Base-by-base conservation (phyloP, 2,329 filamentous ascomycete genomes). In the Fusarium sterilihyphosum region DNA sequence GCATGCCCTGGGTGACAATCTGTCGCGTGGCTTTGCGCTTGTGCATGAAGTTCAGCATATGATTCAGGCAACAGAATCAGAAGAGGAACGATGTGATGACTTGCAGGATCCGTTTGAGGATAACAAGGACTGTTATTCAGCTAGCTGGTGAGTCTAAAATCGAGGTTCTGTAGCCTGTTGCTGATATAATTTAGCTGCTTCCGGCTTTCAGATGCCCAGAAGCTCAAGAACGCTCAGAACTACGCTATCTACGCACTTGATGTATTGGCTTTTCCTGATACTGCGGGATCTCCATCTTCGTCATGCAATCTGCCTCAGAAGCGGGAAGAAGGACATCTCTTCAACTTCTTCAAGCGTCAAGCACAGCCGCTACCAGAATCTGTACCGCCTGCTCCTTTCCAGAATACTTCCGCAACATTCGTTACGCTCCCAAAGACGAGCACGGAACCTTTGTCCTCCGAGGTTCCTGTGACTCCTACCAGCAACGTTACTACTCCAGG, bases 201-300 rank as follows among this genome's bases (percentile, higher is more conserved):
- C 29, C 56, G 56, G 0, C 56, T 59, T 59, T 37, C 41, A 2
- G 56, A 59, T 37, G 18, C 56, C 2, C 40, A 59, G 1, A 59
- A 59, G n/a, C 6, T 59, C 0, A 59, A 49, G 24, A 59, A 59
- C 22, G 56, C 56, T 5, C 56, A 59, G 3, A 59, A 59, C 0
- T 59, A 59, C 8, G 56, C 56, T 2, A 49, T 59, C 18, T 59
- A 47, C 8, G 56, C 56, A 26, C 56, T 59, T 14, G 56, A 59
- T 14, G 41, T 59, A 12, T 29, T 59, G 41, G 56, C 56, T 7
- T 59, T 59, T 12, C 56, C 56, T 12, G 56, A 37, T 4, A 58
- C 29, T n/a, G 56, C 41, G 8, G 56, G 41, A 29, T 33, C 56
- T 11, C n/a, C 52, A 17, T 29, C 52, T 13, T 40, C 52, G 20